Evolutionary conservation across 345 rosid species (phyloP).

Genomic region (Fremontodendron californicum): DNA sequence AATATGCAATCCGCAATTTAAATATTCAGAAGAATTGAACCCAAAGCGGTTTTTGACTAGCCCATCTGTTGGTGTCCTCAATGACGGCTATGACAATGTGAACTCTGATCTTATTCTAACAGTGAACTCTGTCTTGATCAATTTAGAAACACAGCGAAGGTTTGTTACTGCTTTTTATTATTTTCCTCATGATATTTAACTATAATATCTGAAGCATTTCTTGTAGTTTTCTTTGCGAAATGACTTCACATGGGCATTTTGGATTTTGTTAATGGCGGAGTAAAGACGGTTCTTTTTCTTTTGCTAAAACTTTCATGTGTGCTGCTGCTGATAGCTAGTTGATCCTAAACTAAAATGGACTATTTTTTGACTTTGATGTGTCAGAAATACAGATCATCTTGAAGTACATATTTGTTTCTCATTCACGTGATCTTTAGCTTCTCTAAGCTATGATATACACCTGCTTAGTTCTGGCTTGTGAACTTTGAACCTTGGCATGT

Average conservation of each 20-base stretch:
- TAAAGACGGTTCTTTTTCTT: background rate
- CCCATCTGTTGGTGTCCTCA: constrained; percentile 86
- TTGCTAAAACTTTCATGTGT: background rate
- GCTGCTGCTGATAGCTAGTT: background rate
- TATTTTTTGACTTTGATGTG: background rate
- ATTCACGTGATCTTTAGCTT: background rate
- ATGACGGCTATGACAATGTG: constrained; percentile 89
- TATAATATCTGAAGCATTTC: background rate
- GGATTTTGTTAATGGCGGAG: background rate
- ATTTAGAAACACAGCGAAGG: constrained; percentile 80
- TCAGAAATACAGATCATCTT: background rate
- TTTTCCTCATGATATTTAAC: constrained; percentile 24
- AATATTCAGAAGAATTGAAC: constrained; percentile 84
- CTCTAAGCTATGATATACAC: background rate
- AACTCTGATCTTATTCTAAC: constrained; percentile 91
- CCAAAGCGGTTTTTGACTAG: constrained; percentile 93
- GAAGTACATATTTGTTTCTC: background rate
- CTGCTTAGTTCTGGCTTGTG: background rate
- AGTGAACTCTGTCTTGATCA: constrained; percentile 66
- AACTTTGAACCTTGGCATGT: background rate
- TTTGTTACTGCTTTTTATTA: constrained; percentile 29
- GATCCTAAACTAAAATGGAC: background rate
- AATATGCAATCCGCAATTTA: constrained; percentile 82
- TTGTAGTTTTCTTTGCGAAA: background rate
- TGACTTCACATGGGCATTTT: background rate